phyloP scores from a whole-genome alignment of 441 rosid genomes.

The Pelargonium cotyledonis region DNA sequence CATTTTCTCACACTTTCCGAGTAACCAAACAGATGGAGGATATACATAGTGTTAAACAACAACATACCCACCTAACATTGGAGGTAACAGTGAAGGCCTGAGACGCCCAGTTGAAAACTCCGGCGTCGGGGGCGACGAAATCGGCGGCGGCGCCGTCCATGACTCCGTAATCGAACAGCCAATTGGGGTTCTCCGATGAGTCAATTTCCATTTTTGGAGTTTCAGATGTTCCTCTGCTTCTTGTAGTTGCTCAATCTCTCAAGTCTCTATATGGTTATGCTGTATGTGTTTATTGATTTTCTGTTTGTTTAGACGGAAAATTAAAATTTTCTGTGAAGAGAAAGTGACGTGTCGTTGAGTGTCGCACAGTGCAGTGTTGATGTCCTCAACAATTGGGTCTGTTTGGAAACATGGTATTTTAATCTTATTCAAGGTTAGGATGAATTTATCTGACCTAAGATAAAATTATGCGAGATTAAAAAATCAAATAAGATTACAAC shows the following conservation, averaged over 20 bases:
- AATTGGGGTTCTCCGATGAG: conserved; percentile 61
- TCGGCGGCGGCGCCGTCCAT: conserved; percentile 48
- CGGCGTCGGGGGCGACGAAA: conserved; percentile 22
- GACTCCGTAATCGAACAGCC: conserved; percentile 59
- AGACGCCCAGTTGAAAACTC: conserved; percentile 26
- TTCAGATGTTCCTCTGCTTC: no score
- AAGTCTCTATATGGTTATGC: background rate
- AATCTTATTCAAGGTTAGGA: no score
- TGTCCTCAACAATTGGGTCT: background rate
- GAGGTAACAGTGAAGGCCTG: conserved; percentile 26
- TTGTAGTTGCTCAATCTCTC: background rate
- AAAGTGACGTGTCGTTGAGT: conserved; percentile 1
- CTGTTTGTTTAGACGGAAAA: background rate
- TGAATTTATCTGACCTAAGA: no score
- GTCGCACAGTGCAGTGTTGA: background rate
- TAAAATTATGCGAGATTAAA: no score
- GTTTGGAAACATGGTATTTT: no score
- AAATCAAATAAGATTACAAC: no score
- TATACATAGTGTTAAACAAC: no score
- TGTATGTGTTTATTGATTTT: no score
- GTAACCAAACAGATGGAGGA: background rate
- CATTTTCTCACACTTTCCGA: background rate
- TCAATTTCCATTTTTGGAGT: conserved; percentile 35
- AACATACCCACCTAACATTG: background rate
- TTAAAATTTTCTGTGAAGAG: background rate